phyloP scores from a whole-genome alignment of 805 yeast species.

The Cyberlindnera mrakii region DNA sequence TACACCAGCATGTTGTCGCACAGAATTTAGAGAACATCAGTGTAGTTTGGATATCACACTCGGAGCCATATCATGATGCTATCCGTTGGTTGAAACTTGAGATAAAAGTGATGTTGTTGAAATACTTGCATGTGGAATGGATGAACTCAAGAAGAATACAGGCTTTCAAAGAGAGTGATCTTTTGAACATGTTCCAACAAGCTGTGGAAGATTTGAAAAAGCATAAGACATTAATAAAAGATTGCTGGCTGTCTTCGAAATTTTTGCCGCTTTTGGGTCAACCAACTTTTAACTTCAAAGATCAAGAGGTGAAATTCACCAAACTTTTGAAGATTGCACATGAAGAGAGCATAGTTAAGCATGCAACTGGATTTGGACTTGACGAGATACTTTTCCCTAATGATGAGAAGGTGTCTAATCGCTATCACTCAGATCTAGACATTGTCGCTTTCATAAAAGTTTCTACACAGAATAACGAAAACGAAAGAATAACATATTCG shows the following conservation, averaged over 20 bases:
- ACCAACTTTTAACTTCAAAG: slow-evolving; percentile 1
- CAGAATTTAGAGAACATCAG: slow-evolving; percentile 25
- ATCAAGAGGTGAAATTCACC: slow-evolving; percentile 13
- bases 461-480: background rate
- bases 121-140: slow-evolving; percentile 7
- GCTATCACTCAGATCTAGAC: slow-evolving; percentile 29
- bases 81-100: slow-evolving; percentile 12
- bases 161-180: background rate
- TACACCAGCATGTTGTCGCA: slow-evolving; percentile 32
- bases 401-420: slow-evolving; percentile 29
- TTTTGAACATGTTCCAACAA: slow-evolving; percentile 3
- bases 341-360: slow-evolving; percentile 5
- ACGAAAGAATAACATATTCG: background rate
- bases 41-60: slow-evolving; percentile 24
- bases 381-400: slow-evolving; percentile 31
- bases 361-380: slow-evolving; percentile 11
- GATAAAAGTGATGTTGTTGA: slow-evolving; percentile 7
- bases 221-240: slow-evolving; percentile 7
- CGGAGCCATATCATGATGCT: background rate
- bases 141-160: slow-evolving; percentile 2
- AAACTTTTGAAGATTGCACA: slow-evolving; percentile 7
- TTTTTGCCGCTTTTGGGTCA: slow-evolving; percentile 1
- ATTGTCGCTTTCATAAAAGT: slow-evolving; percentile 19
- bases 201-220: background rate
- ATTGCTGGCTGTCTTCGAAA: slow-evolving; percentile 7